phyloP scores from a whole-genome alignment of 2,329 filamentous ascomycete species.

The Fusarium sp. region DNA sequence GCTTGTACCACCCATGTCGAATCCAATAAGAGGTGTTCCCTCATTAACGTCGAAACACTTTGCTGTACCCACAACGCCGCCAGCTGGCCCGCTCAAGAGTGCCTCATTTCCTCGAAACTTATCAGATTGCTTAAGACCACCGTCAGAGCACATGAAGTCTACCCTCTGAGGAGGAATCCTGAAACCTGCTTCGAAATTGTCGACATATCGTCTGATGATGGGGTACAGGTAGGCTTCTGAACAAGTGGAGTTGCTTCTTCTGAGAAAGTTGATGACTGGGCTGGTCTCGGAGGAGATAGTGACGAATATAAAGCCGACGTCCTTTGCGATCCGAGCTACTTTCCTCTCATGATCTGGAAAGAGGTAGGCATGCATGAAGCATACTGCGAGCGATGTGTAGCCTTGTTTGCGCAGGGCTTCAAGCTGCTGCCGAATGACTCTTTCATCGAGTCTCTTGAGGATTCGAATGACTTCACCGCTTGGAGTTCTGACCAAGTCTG shows the following conservation, averaged over 20 bases:
- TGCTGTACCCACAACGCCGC: conserved; percentile 78
- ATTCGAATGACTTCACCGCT: conserved; percentile 75
- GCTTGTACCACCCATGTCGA: conserved; percentile 69
- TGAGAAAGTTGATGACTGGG: conserved; percentile 78
- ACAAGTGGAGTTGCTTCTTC: conserved; percentile 73
- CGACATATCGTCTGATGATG: conserved; percentile 75
- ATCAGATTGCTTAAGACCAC: conserved; percentile 59
- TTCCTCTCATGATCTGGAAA: conserved; percentile 83
- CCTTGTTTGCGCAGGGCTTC: conserved; percentile 70
- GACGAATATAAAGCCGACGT: conserved; percentile 79
- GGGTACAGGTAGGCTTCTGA: conserved; percentile 79
- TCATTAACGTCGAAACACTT: conserved; percentile 73
- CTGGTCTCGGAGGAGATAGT: conserved; percentile 74
- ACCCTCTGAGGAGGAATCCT: conserved; percentile 65
- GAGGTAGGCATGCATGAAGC: conserved; percentile 88
- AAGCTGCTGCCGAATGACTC: conserved; percentile 64
- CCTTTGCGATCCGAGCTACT: conserved; percentile 75
- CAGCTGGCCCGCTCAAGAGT: conserved; percentile 74
- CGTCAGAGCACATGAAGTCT: conserved; percentile 74
- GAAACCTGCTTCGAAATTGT: conserved; percentile 72
- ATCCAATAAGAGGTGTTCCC: conserved; percentile 63
- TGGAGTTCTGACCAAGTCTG: conserved; percentile 56
- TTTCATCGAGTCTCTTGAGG: conserved; percentile 63
- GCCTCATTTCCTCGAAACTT: conserved; percentile 72
- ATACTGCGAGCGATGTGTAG: conserved; percentile 82